phyloP scores from a whole-genome alignment of 2,329 filamentous ascomycete species.

The Colletotrichum limetticola region DNA sequence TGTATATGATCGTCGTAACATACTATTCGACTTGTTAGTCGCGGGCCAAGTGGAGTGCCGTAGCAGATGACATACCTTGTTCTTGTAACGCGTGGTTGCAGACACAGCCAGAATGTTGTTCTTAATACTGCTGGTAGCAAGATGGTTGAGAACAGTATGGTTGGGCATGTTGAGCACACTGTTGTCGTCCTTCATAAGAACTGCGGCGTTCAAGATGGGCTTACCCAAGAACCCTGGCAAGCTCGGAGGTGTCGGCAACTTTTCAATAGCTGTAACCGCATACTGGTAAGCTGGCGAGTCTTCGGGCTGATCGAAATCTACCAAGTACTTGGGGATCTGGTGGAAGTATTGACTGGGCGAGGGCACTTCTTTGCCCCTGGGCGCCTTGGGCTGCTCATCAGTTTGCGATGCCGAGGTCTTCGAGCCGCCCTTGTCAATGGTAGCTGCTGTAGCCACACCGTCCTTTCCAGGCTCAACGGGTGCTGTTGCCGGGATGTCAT shows the following conservation, averaged over 20 bases:
- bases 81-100: slow-evolving; percentile 96
- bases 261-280: slow-evolving; percentile 79
- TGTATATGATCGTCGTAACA: slow-evolving; percentile 97
- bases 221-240: slow-evolving; percentile 93
- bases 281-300: slow-evolving; percentile 80
- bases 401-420: slow-evolving; percentile 48
- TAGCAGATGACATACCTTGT: slow-evolving; percentile 72
- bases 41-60: slow-evolving; percentile 32
- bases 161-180: slow-evolving; percentile 97
- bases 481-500: slow-evolving; percentile 65
- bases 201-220: slow-evolving; percentile 91
- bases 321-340: slow-evolving; percentile 84
- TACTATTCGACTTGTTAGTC: slow-evolving; percentile 69
- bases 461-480: slow-evolving; percentile 45
- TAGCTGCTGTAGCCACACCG: slow-evolving; percentile 43
- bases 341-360: slow-evolving; percentile 73
- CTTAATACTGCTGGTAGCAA: slow-evolving; percentile 98
- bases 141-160: slow-evolving; percentile 94
- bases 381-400: slow-evolving; percentile 56
- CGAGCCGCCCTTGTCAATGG: slow-evolving; percentile 40
- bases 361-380: slow-evolving; percentile 65
- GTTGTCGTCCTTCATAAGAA: slow-evolving; percentile 96
- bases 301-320: slow-evolving; percentile 88
- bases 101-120: slow-evolving; percentile 95
- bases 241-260: slow-evolving; percentile 83